Conservation (phyloP, 1,284 basidiomycete species). For the Ganoderma leucocontextum region DNA sequence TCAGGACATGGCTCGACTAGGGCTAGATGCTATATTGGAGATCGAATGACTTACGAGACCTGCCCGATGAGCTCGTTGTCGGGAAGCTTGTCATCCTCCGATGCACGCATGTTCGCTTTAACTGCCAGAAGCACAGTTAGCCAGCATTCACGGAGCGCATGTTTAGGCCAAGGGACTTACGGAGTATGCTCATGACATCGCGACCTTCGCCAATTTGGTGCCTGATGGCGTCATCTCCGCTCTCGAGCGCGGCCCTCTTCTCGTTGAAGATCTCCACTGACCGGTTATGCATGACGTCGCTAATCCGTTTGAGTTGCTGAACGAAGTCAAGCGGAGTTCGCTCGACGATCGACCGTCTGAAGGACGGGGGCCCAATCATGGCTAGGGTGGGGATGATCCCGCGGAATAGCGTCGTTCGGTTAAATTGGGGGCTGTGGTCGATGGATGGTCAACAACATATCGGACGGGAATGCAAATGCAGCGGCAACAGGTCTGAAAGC, state of each 20-base stretch:
- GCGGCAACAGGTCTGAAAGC: background rate
- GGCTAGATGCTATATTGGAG: background rate
- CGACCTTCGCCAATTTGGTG: constrained; percentile 39
- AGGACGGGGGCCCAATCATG: constrained; percentile 23
- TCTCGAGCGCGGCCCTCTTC: constrained; percentile 35
- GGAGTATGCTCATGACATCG: constrained; percentile 44
- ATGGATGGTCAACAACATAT: background rate
- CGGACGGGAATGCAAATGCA: background rate
- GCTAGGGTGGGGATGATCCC: constrained; percentile 11
- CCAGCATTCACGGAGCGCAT: background rate
- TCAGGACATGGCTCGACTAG: background rate
- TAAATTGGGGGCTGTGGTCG: constrained; percentile 26
- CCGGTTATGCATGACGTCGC: constrained; percentile 31
- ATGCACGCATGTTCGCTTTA: constrained; percentile 39
- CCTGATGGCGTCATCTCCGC: constrained; percentile 35
- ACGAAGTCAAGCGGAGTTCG: constrained; percentile 18
- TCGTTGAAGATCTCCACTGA: constrained; percentile 30
- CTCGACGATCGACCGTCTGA: constrained; percentile 27
- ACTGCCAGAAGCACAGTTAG: constrained; percentile 30
- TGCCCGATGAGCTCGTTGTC: constrained; percentile 44
- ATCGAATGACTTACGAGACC: constrained; percentile 39
- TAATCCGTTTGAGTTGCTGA: constrained; percentile 29
- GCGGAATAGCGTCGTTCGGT: constrained; percentile 20
- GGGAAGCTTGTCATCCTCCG: constrained; percentile 40
- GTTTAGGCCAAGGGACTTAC: constrained; percentile 30